A percentile compares a stretch with the other conserved stretches of the same genome.
Evolutionary conservation across 495 filamentous ascomycete species (phyloP).

Genomic region (Neurospora intermedia): DNA sequence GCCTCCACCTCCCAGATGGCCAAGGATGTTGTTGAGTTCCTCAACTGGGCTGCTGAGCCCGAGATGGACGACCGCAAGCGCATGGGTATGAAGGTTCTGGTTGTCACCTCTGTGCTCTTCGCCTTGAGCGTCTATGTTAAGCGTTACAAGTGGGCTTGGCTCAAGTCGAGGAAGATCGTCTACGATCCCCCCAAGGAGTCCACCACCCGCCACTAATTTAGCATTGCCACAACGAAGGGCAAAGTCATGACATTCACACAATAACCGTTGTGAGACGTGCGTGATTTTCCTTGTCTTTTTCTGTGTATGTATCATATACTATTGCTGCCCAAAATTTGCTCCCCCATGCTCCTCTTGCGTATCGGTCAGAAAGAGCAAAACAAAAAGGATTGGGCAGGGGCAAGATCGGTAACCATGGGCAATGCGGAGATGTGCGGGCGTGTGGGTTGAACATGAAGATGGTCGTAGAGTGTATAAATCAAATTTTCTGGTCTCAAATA

Average conservation of each 20-base stretch:
- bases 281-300: constrained; percentile 16
- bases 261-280: background rate
- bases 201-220: constrained; percentile 24
- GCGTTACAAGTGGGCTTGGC: constrained; percentile 93
- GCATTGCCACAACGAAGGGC: constrained; percentile 1
- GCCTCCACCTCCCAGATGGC: constrained; percentile 98
- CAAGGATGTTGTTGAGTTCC: constrained; percentile 96
- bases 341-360: constrained; percentile 25
- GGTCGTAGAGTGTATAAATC: constrained; percentile 27
- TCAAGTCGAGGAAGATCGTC: constrained; percentile 91
- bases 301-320: constrained; percentile 34
- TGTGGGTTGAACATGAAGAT: constrained; percentile 8
- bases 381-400: constrained; percentile 5
- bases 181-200: constrained; percentile 61
- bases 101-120: constrained; percentile 63
- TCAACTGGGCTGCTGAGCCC: constrained; percentile 98
- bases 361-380: constrained; percentile 22
- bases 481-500: constrained; percentile 24
- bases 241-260: constrained; percentile 1
- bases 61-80: constrained; percentile 99
- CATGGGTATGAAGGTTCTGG: constrained; percentile 94
- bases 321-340: constrained; percentile 14
- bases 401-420: constrained; percentile 1
- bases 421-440: background rate
- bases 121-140: constrained; percentile 95